These are phyloP conservation scores for Exophiala calicioides DNA, from an alignment of 2,329 filamentous ascomycete genomes.

Conservation along the genomic window DNA sequence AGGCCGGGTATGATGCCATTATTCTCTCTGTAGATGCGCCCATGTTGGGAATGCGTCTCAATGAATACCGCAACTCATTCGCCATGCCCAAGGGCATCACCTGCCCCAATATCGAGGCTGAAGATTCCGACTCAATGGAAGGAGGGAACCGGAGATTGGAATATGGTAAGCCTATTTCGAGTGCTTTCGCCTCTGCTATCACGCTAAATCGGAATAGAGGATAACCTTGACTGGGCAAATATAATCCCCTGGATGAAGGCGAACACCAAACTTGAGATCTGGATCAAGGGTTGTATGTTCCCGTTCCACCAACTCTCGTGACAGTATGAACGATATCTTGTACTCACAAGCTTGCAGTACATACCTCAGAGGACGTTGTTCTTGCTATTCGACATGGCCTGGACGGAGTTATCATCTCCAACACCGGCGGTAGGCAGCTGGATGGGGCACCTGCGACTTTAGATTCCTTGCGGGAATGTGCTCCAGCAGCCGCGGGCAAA, in stretches of 20 bases:
- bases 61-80: conserved; percentile 57
- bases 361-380: conserved; percentile 26
- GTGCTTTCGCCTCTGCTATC: too few species aligned
- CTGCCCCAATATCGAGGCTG: conserved; percentile 27
- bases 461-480: conserved; percentile 25
- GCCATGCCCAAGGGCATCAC: conserved; percentile 27
- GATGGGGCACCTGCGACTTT: conserved; percentile 27
- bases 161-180: conserved; percentile 12
- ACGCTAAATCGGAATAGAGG: too few species aligned
- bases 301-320: conserved; percentile 29
- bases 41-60: conserved; percentile 54
- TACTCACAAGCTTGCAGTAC: conserved; percentile 9
- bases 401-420: conserved; percentile 27
- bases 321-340: background rate
- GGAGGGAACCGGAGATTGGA: conserved; percentile 11
- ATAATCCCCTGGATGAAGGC: conserved; percentile 52
- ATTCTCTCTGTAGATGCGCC: conserved; percentile 59
- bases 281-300: conserved; percentile 30
- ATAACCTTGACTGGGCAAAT: conserved; percentile 52
- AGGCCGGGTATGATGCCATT: conserved; percentile 55
- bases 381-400: conserved; percentile 26
- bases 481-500: conserved; percentile 30
- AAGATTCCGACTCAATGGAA: conserved; percentile 16
- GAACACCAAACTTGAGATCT: conserved; percentile 33
- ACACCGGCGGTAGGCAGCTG: conserved; percentile 27